Evolutionary conservation across 345 rosid species (phyloP).

Genomic region (Turnera subulata): DNA sequence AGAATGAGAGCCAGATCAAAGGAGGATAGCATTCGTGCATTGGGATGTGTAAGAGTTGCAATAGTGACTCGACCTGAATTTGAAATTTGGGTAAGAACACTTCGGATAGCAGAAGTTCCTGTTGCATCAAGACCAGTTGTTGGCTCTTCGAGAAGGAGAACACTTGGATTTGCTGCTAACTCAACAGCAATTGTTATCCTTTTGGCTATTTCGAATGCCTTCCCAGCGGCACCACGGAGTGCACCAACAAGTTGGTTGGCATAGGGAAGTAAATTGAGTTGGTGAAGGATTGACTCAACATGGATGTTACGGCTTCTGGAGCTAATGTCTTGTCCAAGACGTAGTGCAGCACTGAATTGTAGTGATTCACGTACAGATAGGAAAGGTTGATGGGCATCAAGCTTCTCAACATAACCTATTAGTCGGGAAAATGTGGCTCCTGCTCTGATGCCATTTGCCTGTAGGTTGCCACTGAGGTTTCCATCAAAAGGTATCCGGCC

Average conservation of each 20-base stretch:
- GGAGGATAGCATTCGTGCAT: slow-evolving; percentile 16
- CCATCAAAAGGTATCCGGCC: slow-evolving; percentile 23
- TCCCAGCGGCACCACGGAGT: slow-evolving; percentile 26
- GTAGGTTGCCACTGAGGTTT: slow-evolving; percentile 17
- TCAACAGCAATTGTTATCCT: slow-evolving; percentile 33
- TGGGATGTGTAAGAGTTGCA: slow-evolving; percentile 25
- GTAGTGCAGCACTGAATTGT: slow-evolving; percentile 34
- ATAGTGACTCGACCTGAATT: slow-evolving; percentile 20
- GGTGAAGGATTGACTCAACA: slow-evolving; percentile 30
- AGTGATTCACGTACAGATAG: slow-evolving; percentile 36
- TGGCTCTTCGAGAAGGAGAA: slow-evolving; percentile 35
- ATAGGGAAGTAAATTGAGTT: slow-evolving; percentile 29
- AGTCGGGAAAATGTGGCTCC: slow-evolving; percentile 18
- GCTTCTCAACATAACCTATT: slow-evolving; percentile 29
- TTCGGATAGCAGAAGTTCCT: slow-evolving; percentile 20
- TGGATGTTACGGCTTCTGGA: slow-evolving; percentile 13
- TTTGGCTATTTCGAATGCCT: slow-evolving; percentile 32
- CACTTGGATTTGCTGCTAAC: slow-evolving; percentile 33
- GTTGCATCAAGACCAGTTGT: slow-evolving; percentile 20
- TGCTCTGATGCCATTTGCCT: slow-evolving; percentile 11
- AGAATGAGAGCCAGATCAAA: slow-evolving; percentile 30
- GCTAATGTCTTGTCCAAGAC: slow-evolving; percentile 19
- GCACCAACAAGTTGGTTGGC: slow-evolving; percentile 31
- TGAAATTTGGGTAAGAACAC: slow-evolving; percentile 22
- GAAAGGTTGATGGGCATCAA: slow-evolving; percentile 31